phyloP scores from a whole-genome alignment of 1,139 yeast genomes.

The Insectozyma bohioensis region DNA sequence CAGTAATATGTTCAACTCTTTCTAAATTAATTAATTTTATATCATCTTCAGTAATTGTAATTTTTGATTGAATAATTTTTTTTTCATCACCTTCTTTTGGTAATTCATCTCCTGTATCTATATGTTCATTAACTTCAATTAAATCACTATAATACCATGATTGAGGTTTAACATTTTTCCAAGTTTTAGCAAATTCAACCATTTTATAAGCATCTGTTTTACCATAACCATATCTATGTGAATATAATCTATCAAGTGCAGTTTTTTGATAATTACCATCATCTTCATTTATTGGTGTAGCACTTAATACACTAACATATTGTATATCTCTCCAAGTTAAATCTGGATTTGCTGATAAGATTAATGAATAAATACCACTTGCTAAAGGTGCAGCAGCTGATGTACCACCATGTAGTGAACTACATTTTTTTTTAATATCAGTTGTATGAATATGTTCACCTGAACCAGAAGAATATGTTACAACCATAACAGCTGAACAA shows the following conservation, averaged over 20 bases:
- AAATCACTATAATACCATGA: constrained; percentile 68
- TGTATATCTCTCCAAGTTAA: constrained; percentile 97
- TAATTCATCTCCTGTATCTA: constrained; percentile 1
- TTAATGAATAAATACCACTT: constrained; percentile 87
- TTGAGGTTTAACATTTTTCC: constrained; percentile 89
- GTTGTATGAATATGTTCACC: constrained; percentile 91
- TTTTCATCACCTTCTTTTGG: constrained; percentile 19
- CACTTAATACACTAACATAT: constrained; percentile 71
- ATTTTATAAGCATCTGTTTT: constrained; percentile 79
- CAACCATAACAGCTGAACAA: constrained; percentile 95
- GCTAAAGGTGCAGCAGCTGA: constrained; percentile 99
- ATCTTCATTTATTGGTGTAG: constrained; percentile 64
- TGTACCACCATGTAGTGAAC: constrained; percentile 87
- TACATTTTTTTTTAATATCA: constrained; percentile 72
- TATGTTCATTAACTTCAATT: constrained; percentile 25
- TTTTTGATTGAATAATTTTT: constrained; percentile 36
- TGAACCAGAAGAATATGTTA: constrained; percentile 89
- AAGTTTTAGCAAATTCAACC: constrained; percentile 71
- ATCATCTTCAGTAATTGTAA: constrained; percentile 50
- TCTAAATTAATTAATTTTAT: constrained; percentile 61
- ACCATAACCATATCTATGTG: constrained; percentile 92
- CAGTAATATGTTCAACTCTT: constrained; percentile 81
- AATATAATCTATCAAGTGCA: constrained; percentile 64
- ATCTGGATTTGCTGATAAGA: constrained; percentile 76
- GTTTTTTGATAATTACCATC: constrained; percentile 72